A percentile compares a stretch with the other conserved stretches of the same genome.
Conservation (phyloP, 106 monocot species). For the Platanthera zijinensis region DNA sequence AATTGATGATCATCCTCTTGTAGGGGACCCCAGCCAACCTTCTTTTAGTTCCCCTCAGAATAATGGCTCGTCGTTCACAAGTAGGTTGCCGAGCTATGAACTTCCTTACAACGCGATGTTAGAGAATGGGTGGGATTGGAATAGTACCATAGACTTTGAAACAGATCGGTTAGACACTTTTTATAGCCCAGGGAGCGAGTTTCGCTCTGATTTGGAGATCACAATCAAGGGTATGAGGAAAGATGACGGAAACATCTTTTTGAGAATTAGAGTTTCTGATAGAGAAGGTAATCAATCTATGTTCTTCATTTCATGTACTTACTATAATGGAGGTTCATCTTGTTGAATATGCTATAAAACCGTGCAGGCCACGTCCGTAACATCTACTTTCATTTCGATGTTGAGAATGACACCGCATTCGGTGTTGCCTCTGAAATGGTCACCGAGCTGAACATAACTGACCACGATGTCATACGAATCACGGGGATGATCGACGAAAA, state of each 20-base stretch:
- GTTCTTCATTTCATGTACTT: background rate
- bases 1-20: conserved; percentile 15
- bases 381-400: conserved; percentile 34
- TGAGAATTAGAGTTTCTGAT: conserved; percentile 43
- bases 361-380: conserved; percentile 33
- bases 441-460: conserved; percentile 30
- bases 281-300: conserved; percentile 27
- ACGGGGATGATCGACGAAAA: conserved; percentile 42
- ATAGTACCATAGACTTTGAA: background rate
- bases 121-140: conserved; percentile 12
- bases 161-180: conserved; percentile 11
- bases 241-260: conserved; percentile 40
- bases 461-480: conserved; percentile 32
- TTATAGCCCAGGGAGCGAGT: conserved; percentile 24
- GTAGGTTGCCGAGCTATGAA: background rate
- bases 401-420: conserved; percentile 39
- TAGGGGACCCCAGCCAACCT: conserved; percentile 24
- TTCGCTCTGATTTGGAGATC: conserved; percentile 23
- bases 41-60: conserved; percentile 10
- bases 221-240: conserved; percentile 42
- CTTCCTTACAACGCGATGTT: background rate
- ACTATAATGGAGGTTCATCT: too few species aligned
- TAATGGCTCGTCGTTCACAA: conserved; percentile 7
- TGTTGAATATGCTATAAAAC: background rate
- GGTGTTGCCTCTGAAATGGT: conserved; percentile 52